phyloP scores from a whole-genome alignment of 441 rosid genomes.

The Corymbia citriodora region DNA sequence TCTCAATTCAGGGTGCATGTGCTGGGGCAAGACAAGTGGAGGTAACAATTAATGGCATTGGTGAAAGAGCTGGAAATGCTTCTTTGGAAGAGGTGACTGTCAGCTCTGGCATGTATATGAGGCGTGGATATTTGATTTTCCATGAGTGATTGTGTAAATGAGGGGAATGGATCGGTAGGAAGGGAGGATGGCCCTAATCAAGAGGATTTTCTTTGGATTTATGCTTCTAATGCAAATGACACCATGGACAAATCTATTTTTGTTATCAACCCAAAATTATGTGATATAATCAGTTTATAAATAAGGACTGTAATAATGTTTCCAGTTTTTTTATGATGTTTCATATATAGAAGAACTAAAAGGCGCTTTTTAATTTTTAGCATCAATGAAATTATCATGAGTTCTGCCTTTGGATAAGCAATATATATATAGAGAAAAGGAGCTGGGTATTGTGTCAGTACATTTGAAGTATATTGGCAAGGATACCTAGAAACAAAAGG shows the following conservation, averaged over 20 bases:
- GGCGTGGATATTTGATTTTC: not conserved
- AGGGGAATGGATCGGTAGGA: not conserved
- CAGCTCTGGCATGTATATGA: not conserved
- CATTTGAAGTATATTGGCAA: not conserved
- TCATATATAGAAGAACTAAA: not conserved
- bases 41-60: constrained; percentile 92
- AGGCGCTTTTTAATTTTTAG: not conserved
- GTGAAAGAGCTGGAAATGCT: constrained; percentile 98
- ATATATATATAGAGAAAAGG: not conserved
- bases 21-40: constrained; percentile 93
- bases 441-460: not conserved
- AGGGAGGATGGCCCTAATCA: not conserved
- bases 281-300: not conserved
- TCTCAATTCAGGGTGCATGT: constrained; percentile 60
- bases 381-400: not conserved
- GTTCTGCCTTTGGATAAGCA: not conserved
- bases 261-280: not conserved
- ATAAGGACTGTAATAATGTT: not conserved
- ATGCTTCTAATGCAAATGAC: not conserved
- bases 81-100: constrained; percentile 81
- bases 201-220: not conserved
- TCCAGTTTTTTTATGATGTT: not conserved
- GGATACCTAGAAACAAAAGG: not conserved
- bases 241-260: not conserved
- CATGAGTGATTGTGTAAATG: not conserved